Base-by-base conservation (phyloP, 2,329 filamentous ascomycete genomes). In the Hawksworthiomyces lignivorus region DNA sequence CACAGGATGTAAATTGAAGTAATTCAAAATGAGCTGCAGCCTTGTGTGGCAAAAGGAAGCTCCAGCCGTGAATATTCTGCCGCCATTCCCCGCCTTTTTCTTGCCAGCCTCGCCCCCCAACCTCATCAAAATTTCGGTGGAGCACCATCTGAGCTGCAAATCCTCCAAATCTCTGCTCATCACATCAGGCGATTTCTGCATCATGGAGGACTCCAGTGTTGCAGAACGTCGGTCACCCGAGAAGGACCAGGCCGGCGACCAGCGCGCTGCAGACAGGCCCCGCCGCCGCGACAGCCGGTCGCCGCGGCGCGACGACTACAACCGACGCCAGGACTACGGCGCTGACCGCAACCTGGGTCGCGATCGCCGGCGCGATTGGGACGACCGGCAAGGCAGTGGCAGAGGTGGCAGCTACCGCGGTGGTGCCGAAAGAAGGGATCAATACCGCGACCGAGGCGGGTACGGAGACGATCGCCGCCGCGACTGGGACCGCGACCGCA, bases 401-500 rank as follows among this genome's bases (percentile, higher is more conserved):
- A 12, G 24, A 8, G 24, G 24, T 12, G 24, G 24, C 24, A 26
- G 24, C 21, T 20, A 37, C n/a, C 26, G 47, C 34, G 33, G 49
- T n/a, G n/a, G n/a, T n/a, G n/a, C n/a, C n/a, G n/a, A n/a, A n/a
- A n/a, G n/a, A n/a, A n/a, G n/a, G n/a, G n/a, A n/a, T n/a, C n/a
- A 43, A 19, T 28, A 45, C 18, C 41, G 47, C 28, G 48, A 51
- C 27, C 48, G n/a, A 47, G 54, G 32, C 29, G 29, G 18, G n/a
- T n/a, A 18, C 7, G 10, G 18, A 6, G n/a, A 17, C 18, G 52
- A 54, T 30, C 50, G 50, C 5, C 56, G 56, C 36, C 54, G 56
- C 37, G 52, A 56, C 42, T 53, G 55, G 48, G 58, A 59, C 54
- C 55, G 55, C 53, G 51, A 52, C 19, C 32, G 49, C 19, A 42